These are phyloP conservation scores for Suillus cothurnatus DNA, from an alignment of 768 basidiomycete species.

Conservation along the genomic window DNA sequence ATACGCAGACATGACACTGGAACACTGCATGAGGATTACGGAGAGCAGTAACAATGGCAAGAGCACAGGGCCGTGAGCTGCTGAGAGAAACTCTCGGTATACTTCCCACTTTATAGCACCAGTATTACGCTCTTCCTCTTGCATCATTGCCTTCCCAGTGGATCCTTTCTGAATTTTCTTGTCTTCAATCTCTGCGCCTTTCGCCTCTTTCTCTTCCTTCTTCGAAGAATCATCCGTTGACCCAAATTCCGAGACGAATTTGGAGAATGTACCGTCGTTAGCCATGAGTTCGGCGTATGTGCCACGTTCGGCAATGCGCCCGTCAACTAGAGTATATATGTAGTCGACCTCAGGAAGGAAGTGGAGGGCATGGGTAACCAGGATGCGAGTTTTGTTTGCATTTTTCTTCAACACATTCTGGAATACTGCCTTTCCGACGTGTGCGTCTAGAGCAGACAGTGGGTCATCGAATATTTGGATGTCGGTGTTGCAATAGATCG, in stretches of 20 bases:
- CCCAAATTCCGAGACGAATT: conserved; percentile 78
- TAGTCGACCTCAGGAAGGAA: conserved; percentile 88
- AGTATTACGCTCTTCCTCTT: conserved; percentile 81
- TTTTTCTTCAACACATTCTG: conserved; percentile 76
- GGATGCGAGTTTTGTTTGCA: conserved; percentile 74
- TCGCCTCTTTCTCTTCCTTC: conserved; percentile 44
- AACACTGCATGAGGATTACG: conserved; percentile 66
- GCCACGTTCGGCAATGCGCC: conserved; percentile 77
- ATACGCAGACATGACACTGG: conserved; percentile 71
- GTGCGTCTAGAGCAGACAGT: conserved; percentile 86
- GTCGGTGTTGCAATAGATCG: conserved; percentile 84
- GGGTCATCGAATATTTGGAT: conserved; percentile 88
- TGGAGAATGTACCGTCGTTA: conserved; percentile 68
- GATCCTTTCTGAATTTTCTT: conserved; percentile 37
- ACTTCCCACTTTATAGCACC: conserved; percentile 50
- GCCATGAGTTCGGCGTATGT: conserved; percentile 74
- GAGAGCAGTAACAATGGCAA: conserved; percentile 67
- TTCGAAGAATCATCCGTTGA: conserved; percentile 52
- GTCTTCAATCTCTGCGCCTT: conserved; percentile 33
- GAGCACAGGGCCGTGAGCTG: conserved; percentile 67
- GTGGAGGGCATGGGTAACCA: conserved; percentile 92
- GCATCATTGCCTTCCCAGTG: conserved; percentile 68
- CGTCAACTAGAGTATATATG: conserved; percentile 78
- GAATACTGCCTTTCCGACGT: conserved; percentile 88
- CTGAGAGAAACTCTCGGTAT: conserved; percentile 57